phyloP scores from a whole-genome alignment of 139 green algal genomes.

The Zygnema circumcarinatum region DNA sequence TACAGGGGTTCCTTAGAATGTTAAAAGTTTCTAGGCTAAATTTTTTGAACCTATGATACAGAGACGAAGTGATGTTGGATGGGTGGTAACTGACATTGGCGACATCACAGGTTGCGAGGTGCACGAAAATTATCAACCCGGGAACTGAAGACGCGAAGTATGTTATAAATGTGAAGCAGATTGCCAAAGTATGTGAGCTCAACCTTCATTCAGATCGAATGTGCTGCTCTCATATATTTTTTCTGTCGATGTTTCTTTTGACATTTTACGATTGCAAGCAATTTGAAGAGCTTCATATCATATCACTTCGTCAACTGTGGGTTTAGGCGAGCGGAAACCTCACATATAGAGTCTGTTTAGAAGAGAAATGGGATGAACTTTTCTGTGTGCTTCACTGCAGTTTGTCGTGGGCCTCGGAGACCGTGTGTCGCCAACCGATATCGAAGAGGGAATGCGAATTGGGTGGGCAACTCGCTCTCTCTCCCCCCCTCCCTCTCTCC shows the following conservation, averaged over 20 bases:
- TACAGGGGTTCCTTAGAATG: no score
- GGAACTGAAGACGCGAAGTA: conserved; percentile 98
- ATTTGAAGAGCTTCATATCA: not conserved
- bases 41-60: no score
- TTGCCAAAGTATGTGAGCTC: conserved; percentile 87
- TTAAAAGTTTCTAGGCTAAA: no score
- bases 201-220: not conserved
- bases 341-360: no score
- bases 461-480: conserved; percentile 67
- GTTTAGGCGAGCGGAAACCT: no score
- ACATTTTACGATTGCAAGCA: no score
- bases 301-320: not conserved
- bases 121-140: conserved; percentile 99
- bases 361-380: no score
- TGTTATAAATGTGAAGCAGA: conserved; percentile 99
- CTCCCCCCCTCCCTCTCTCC: not conserved
- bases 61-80: no score
- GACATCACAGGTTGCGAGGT: conserved; percentile 85
- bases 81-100: no score
- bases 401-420: conserved; percentile 99
- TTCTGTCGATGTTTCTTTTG: not conserved
- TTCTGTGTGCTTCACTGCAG: conserved; percentile 56
- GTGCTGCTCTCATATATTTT: not conserved
- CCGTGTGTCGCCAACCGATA: conserved; percentile 96
- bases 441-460: conserved; percentile 99